A percentile compares a stretch with the other conserved stretches of the same genome.
These are phyloP conservation scores for Penicillium macrosclerotiorum DNA, from an alignment of 495 filamentous ascomycete genomes.

Conservation along the genomic window DNA sequence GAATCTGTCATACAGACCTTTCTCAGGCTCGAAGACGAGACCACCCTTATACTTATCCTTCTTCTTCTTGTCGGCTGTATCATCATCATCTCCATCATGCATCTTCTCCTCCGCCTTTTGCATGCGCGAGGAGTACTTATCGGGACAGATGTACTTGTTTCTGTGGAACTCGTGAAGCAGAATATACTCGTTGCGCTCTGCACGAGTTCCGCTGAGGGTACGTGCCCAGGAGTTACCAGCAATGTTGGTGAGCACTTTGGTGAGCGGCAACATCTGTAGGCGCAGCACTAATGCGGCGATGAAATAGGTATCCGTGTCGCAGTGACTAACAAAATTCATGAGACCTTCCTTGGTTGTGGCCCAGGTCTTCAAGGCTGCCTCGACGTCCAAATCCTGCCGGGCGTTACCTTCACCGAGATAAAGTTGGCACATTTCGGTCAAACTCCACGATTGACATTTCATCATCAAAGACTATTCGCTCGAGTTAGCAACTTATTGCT, in stretches of 20 bases:
- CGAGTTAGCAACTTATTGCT: constrained; percentile 25
- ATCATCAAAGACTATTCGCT: constrained; percentile 75
- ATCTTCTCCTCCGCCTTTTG: constrained; percentile 64
- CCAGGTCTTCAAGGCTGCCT: constrained; percentile 84
- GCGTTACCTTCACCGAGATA: constrained; percentile 69
- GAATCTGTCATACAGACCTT: constrained; percentile 93
- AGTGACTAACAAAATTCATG: constrained; percentile 89
- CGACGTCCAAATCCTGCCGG: constrained; percentile 82
- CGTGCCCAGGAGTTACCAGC: constrained; percentile 98
- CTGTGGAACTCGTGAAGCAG: constrained; percentile 91
- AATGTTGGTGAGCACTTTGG: constrained; percentile 92
- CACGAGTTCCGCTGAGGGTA: constrained; percentile 90
- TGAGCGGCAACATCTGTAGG: constrained; percentile 88
- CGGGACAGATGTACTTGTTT: constrained; percentile 96
- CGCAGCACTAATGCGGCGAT: constrained; percentile 84
- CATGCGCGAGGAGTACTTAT: constrained; percentile 77
- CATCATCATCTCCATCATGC: constrained; percentile 65
- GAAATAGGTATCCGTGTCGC: constrained; percentile 93
- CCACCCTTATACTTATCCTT: constrained; percentile 99
- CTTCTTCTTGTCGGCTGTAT: constrained; percentile 88
- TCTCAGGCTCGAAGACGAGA: constrained; percentile 96
- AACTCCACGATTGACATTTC: constrained; percentile 95
- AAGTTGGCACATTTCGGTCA: constrained; percentile 94
- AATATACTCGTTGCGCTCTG: constrained; percentile 99
- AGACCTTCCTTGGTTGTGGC: constrained; percentile 78